Percentiles rank a stretch among this genome's conserved stretches.
Conservation (phyloP, 2,329 filamentous ascomycete species). For the Septoria linicola region DNA sequence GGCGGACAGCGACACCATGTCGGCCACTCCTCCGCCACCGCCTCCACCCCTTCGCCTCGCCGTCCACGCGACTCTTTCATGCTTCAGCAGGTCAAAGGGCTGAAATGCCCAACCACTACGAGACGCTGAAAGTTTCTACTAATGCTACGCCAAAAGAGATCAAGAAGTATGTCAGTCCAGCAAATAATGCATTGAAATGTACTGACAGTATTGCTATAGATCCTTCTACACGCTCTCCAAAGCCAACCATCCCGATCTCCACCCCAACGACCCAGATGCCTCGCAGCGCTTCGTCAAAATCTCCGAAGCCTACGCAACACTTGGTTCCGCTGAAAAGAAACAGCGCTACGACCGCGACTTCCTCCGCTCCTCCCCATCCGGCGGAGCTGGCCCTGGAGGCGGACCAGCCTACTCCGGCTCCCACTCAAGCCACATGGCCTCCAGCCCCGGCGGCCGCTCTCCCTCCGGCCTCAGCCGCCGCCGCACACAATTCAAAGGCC, state of each 20-base stretch:
- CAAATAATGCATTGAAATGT: not conserved
- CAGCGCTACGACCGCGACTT: slow-evolving; percentile 76
- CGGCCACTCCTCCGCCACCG: not conserved
- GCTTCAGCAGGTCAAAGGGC: slow-evolving; percentile 20
- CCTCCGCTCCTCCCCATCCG: slow-evolving; percentile 40
- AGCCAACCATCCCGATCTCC: slow-evolving; percentile 86
- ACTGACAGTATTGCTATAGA: slow-evolving; percentile 13
- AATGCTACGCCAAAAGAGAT: slow-evolving; percentile 73
- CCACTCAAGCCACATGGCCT: slow-evolving; percentile 51
- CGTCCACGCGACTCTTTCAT: slow-evolving; percentile 26
- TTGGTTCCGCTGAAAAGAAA: slow-evolving; percentile 65
- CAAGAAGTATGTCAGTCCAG: slow-evolving; percentile 64
- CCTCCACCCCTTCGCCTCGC: not conserved
- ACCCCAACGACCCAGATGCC: slow-evolving; percentile 71
- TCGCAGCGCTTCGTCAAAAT: slow-evolving; percentile 62
- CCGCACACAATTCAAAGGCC: slow-evolving; percentile 73
- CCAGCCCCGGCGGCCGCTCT: slow-evolving; percentile 66
- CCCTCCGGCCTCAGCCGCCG: slow-evolving; percentile 78
- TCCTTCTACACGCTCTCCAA: slow-evolving; percentile 88
- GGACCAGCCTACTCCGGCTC: slow-evolving; percentile 45
- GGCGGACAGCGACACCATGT: slow-evolving; percentile 29
- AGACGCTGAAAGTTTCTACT: slow-evolving; percentile 69
- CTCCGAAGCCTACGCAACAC: slow-evolving; percentile 39
- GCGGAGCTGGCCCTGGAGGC: slow-evolving; percentile 34
- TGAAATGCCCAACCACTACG: slow-evolving; percentile 68